Base-by-base conservation (phyloP, 495 filamentous ascomycete genomes). In the Aspergillus asperescens region DNA sequence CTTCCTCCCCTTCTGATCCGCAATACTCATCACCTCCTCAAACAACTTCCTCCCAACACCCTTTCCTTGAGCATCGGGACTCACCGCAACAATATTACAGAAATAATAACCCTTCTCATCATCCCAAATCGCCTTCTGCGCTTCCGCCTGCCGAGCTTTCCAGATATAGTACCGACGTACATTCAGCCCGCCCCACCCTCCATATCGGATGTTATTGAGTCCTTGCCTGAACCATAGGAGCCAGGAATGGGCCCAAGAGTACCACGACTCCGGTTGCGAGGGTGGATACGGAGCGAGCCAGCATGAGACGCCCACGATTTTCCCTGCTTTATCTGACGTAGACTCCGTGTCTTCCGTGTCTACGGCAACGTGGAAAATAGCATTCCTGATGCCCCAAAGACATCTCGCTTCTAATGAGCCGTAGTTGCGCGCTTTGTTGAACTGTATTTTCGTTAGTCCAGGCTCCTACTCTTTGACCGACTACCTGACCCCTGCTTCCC, bases 31-130 rank as follows among this genome's bases (percentile, higher is more conserved):
- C 8, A 86, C 80, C 24, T 70, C 64, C 58, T 79, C 67, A 66
- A 86, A 80, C 44, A 87, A 67, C 51, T 68, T 67, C 56, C 77
- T 78, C 10, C 83, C 84, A 13, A 86, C 72, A 0, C 84, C 83
- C 60, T 67, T 76, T 2, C 79, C 77, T 62, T 84, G 82, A 40
- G 68, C 71, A 45, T 77, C 71, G 0, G 82, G 82, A 23, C 74
- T 62, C 13, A 86, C 83, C 3, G 81, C 81, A 55, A 87, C 78
- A 39, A 86, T 81, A 58, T 85, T 87, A 54, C 83, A 80, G 54
- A 86, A 87, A 55, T 86, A 86, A 55, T 87, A 87, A 0, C 84
- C 84, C 2, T 55, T 56, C 4, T 74, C 65, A 37, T 69, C 60
- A 20, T 60, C 62, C 68, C 73, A 76, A n/a, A 72, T 62, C 6